Evolutionary conservation across 768 basidiomycete species (phyloP).

Genomic region (Psilocybe subaeruginosa): DNA sequence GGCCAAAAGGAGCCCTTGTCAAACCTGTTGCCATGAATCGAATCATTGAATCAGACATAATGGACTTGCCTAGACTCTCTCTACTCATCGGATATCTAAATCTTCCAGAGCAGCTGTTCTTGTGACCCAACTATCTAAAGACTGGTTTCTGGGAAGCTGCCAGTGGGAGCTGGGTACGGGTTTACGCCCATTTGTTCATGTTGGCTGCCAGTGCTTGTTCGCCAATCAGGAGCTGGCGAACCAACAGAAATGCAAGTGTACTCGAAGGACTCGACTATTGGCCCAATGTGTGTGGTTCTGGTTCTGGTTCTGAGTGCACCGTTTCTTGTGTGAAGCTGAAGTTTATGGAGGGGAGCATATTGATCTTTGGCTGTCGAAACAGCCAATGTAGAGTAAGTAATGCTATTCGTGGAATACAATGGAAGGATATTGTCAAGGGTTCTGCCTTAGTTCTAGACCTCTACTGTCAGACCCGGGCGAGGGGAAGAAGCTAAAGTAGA

Average conservation of each 20-base stretch:
- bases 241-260: too few species aligned
- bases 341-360: too few species aligned
- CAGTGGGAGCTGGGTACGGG: too few species aligned
- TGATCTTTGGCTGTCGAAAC: too few species aligned
- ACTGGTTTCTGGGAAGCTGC: neutral
- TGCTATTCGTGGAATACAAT: neutral
- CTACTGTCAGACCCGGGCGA: neutral
- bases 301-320: too few species aligned
- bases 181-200: too few species aligned
- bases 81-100: neutral
- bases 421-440: neutral
- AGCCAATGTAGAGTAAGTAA: neutral
- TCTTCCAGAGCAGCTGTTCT: neutral
- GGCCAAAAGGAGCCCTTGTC: slow-evolving; percentile 2
- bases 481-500: neutral
- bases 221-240: too few species aligned
- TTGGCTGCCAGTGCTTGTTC: too few species aligned
- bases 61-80: neutral
- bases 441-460: neutral
- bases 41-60: slow-evolving; percentile 2
- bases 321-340: too few species aligned
- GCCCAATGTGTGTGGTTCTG: too few species aligned
- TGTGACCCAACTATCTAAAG: neutral
- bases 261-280: too few species aligned
- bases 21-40: slow-evolving; percentile 10